Percentiles rank a stretch among this genome's conserved stretches.
Evolutionary conservation across 2,329 filamentous ascomycete species (phyloP).

Genomic region (Chaetomium strumarium): DNA sequence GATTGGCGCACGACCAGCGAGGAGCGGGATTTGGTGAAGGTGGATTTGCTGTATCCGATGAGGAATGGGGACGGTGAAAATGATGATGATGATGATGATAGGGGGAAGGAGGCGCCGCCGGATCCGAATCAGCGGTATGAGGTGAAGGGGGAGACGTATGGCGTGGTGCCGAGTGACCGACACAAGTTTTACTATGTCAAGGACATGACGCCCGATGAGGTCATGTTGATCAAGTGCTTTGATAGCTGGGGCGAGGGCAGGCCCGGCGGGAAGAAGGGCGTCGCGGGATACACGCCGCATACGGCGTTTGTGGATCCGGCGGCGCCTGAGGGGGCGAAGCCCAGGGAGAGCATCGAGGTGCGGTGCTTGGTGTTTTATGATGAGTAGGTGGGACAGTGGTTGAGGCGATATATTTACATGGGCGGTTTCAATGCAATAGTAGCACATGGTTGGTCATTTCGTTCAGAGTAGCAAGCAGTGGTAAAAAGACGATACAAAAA

Average conservation of each 20-base stretch:
- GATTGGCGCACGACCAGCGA: slow-evolving; percentile 53
- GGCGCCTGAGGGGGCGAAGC: slow-evolving; percentile 41
- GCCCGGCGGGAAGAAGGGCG: slow-evolving; percentile 33
- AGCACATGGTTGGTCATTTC: too few relatives aligned
- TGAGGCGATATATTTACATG: too few relatives aligned
- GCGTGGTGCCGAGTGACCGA: slow-evolving; percentile 48
- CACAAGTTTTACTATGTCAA: slow-evolving; percentile 62
- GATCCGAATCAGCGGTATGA: slow-evolving; percentile 52
- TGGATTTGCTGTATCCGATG: slow-evolving; percentile 58
- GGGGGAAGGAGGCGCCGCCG: slow-evolving; percentile 52
- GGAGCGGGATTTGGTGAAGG: slow-evolving; percentile 53
- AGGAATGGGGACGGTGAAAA: slow-evolving; percentile 28
- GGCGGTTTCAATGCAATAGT: neutral
- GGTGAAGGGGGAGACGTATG: slow-evolving; percentile 55
- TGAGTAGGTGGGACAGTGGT: slow-evolving; percentile 19
- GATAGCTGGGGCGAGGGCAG: slow-evolving; percentile 40
- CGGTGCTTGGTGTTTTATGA: slow-evolving; percentile 58
- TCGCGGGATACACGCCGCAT: slow-evolving; percentile 45
- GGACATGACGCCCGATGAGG: slow-evolving; percentile 56
- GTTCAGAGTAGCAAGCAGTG: too few relatives aligned
- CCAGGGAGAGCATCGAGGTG: slow-evolving; percentile 58
- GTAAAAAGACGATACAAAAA: too few relatives aligned
- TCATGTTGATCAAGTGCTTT: slow-evolving; percentile 47
- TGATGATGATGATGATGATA: slow-evolving; percentile 47
- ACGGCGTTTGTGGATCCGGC: slow-evolving; percentile 51